Base-by-base conservation (phyloP, 2,329 filamentous ascomycete species). In the Endoconidiophora laricicola region DNA sequence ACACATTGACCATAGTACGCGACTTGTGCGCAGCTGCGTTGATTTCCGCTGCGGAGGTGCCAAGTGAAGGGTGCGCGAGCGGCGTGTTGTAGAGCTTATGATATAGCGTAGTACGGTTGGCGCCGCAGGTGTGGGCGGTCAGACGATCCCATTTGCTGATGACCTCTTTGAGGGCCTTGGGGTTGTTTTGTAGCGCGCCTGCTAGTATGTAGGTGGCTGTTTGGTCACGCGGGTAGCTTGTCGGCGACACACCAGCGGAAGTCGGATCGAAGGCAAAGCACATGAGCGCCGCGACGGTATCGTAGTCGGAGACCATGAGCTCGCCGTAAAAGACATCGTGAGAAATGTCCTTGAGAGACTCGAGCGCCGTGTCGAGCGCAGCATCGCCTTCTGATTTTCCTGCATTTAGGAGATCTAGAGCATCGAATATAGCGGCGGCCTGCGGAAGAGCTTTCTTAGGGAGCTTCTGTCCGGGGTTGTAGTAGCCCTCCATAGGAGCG, bases 251-350 rank as follows among this genome's bases (percentile, higher is more conserved):
- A 3, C 59, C 58, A 26, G 55, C 48, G 2, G 54, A 41, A 50
- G 61, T 36, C 52, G 57, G 51, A 56, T 61, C 50, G 23, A 60
- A 57, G 61, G 78, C 70, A 37, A 79, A 64, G 58, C 76, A 79
- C 53, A 81, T 63, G 2, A 82, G 67, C n/a, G 69, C 62, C 54
- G 68, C 69, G 48, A 79, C 56, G 1, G 71, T 71, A 2, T 70
- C 68, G 2, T 65, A 58, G 55, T 79, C 72, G 59, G 77, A 72
- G 20, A 71, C 68, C 52, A 82, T 70, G 60, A 79, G 74, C 16
- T 78, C 65, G 7, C 79, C 79, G 60, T 81, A 83, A 65, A 81
- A 83, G 55, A 82, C 76, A 61, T 82, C 79, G 60, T 83, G 78
- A 0, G 78, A 73, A 24, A 81, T 64, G 5, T 83, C 78, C 54